A percentile compares a stretch with the other conserved stretches of the same genome.
Evolutionary conservation across 345 rosid genomes (phyloP).

Genomic region (Gossypium longicalyx): DNA sequence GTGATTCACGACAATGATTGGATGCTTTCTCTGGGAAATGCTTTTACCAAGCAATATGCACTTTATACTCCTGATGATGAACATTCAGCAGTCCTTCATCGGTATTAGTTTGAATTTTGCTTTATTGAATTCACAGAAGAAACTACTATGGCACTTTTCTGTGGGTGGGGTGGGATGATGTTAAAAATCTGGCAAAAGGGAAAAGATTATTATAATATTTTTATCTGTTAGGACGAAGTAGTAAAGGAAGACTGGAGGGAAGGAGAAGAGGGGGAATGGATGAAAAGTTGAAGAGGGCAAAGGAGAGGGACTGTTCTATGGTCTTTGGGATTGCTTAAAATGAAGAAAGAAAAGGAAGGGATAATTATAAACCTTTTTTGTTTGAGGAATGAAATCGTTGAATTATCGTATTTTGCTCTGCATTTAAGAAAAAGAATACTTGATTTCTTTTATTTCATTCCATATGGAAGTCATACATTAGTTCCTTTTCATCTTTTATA

Average conservation of each 20-base stretch:
- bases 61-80: constrained; percentile 76
- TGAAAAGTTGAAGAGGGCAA: background rate
- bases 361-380: background rate
- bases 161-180: background rate
- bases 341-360: background rate
- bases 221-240: background rate
- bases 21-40: constrained; percentile 86
- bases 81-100: constrained; percentile 86
- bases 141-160: background rate
- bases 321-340: background rate
- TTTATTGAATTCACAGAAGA: constrained; percentile 13
- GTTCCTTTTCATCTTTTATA: constrained; percentile 1
- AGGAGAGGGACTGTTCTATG: background rate
- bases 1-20: constrained; percentile 83
- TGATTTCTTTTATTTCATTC: too few relatives aligned
- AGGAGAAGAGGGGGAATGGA: background rate
- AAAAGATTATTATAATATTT: background rate
- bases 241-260: background rate
- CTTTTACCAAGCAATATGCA: constrained; percentile 70
- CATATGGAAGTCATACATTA: background rate
- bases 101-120: constrained; percentile 36
- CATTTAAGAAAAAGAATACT: too few relatives aligned
- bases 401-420: background rate
- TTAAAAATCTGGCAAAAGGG: background rate
- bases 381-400: background rate